These are phyloP conservation scores for Amanita exitialis DNA, from an alignment of 768 basidiomycete genomes.

Conservation along the genomic window DNA sequence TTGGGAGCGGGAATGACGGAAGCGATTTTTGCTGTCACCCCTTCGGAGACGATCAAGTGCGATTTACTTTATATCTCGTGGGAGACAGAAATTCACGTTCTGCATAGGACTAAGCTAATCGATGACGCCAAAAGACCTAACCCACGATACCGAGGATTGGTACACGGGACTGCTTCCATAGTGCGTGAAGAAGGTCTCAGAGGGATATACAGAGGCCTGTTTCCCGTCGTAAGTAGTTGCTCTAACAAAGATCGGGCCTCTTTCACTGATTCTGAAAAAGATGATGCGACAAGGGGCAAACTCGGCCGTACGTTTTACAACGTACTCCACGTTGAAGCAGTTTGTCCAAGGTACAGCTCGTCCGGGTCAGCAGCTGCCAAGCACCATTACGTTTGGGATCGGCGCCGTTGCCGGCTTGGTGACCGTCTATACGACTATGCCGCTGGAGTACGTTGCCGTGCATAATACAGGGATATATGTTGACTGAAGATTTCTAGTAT, in stretches of 20 bases:
- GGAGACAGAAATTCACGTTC: not conserved
- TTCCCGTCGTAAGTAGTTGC: slow-evolving; percentile 69
- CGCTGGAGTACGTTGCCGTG: slow-evolving; percentile 51
- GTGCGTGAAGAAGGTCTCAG: slow-evolving; percentile 75
- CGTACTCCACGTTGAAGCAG: slow-evolving; percentile 92
- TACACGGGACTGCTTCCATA: slow-evolving; percentile 78
- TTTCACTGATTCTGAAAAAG: slow-evolving; percentile 25
- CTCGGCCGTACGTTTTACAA: slow-evolving; percentile 92
- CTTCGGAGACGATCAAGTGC: slow-evolving; percentile 97
- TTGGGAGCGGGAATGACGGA: slow-evolving; percentile 87
- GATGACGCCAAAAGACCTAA: slow-evolving; percentile 82
- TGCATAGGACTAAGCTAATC: slow-evolving; percentile 84
- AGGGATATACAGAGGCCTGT: slow-evolving; percentile 85
- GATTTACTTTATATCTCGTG: slow-evolving; percentile 15
- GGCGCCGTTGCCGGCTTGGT: slow-evolving; percentile 91
- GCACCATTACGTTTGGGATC: slow-evolving; percentile 86
- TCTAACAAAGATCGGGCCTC: too few relatives aligned
- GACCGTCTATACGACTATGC: slow-evolving; percentile 88
- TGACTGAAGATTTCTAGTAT: slow-evolving; percentile 42
- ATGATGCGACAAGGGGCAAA: slow-evolving; percentile 98
- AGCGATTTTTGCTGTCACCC: slow-evolving; percentile 90
- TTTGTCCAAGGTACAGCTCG: slow-evolving; percentile 73
- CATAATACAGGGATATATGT: not conserved
- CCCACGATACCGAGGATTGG: slow-evolving; percentile 79
- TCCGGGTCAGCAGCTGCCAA: slow-evolving; percentile 79